Evolutionary conservation across 208 protist species (phyloP).

Genomic region (Leishmania mexicana): DNA sequence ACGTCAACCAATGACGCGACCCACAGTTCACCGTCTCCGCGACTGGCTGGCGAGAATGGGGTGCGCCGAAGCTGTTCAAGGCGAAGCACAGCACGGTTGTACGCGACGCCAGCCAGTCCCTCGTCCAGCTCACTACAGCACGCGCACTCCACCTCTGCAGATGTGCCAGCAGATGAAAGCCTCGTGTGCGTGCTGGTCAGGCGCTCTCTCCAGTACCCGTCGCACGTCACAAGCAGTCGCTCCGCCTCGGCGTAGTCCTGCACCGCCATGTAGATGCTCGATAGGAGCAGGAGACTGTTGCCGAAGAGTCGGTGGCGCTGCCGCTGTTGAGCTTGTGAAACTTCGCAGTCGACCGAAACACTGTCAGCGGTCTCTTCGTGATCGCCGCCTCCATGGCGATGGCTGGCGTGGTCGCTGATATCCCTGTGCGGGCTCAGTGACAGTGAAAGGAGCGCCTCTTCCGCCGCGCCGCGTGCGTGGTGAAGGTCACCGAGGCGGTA

Average conservation of each 20-base stretch:
- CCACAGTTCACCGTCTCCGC: neutral
- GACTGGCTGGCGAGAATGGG: neutral
- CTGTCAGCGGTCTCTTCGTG: neutral
- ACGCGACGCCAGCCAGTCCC: slow-evolving; percentile 34
- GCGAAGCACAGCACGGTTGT: slow-evolving; percentile 58
- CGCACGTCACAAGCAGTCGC: slow-evolving; percentile 54
- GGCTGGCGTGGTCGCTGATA: neutral
- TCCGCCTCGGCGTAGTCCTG: slow-evolving; percentile 56
- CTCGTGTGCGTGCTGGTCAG: slow-evolving; percentile 8
- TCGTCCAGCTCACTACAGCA: slow-evolving; percentile 15
- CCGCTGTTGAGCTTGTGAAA: neutral
- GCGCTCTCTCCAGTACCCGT: slow-evolving; percentile 58
- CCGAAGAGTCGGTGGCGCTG: slow-evolving; percentile 40
- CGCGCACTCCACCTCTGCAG: neutral
- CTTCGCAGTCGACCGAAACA: neutral
- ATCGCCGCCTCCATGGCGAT: neutral
- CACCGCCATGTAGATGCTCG: slow-evolving; percentile 46
- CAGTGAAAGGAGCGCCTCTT: slow-evolving; percentile 34
- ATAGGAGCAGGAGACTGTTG: slow-evolving; percentile 54
- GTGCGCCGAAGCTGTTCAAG: slow-evolving; percentile 33
- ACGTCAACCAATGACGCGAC: neutral
- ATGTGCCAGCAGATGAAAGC: neutral
- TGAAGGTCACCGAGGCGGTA: slow-evolving; percentile 39
- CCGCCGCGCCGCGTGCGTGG: slow-evolving; percentile 31
- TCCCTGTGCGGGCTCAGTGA: neutral